Evolutionary conservation across 441 rosid genomes (phyloP).

Genomic region (Corymbia citriodora): DNA sequence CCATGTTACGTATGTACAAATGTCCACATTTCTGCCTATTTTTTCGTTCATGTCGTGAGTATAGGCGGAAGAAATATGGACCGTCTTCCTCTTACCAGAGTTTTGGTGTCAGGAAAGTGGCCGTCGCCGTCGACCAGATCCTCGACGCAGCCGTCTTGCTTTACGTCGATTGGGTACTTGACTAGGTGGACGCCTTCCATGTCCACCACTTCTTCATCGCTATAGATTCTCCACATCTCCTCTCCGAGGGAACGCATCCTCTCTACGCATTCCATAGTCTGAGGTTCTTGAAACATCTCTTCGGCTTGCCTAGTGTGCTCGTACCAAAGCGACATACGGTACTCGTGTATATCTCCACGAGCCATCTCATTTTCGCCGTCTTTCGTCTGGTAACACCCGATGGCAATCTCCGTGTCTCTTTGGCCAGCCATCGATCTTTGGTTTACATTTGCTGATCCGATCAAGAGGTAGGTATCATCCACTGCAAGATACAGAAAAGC

Average conservation of each 20-base stretch:
- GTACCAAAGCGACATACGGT: constrained; percentile 65
- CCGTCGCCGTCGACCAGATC: constrained; percentile 35
- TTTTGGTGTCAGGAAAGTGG: constrained; percentile 68
- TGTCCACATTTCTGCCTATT: background rate
- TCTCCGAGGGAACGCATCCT: constrained; percentile 49
- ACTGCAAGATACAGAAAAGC: constrained; percentile 25
- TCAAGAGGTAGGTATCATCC: constrained; percentile 60
- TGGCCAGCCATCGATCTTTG: constrained; percentile 89
- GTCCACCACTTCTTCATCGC: constrained; percentile 52
- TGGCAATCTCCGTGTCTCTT: constrained; percentile 87
- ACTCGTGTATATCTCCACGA: constrained; percentile 32
- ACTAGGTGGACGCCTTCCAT: constrained; percentile 76
- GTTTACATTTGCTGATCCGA: constrained; percentile 84
- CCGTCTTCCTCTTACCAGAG: constrained; percentile 63
- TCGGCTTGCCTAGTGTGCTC: constrained; percentile 55
- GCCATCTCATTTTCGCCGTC: background rate
- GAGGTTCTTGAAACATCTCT: constrained; percentile 33
- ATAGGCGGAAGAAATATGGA: constrained; percentile 61
- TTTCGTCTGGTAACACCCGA: constrained; percentile 62
- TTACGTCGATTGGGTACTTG: constrained; percentile 52
- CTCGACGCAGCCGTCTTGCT: constrained; percentile 43
- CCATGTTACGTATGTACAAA: background rate
- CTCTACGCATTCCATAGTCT: constrained; percentile 48
- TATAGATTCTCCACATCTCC: constrained; percentile 64
- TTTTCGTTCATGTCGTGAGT: constrained; percentile 40